Base-by-base conservation (phyloP, 805 yeast species). In the Monosporozyma aerobia region DNA sequence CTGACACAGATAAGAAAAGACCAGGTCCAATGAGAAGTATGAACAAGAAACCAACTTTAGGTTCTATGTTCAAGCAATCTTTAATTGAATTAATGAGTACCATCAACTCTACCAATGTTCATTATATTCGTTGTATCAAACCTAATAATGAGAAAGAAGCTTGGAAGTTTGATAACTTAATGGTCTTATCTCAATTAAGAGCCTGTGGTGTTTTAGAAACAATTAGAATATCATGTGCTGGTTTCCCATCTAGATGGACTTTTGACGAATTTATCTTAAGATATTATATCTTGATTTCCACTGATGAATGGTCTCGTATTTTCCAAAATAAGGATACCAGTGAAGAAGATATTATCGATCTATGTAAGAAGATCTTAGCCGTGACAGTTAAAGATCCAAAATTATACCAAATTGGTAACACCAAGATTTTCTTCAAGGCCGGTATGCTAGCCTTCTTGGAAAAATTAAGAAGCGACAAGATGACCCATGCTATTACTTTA, bases 121-220 rank as follows among this genome's bases (percentile, higher is more conserved):
- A 92, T 69, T 92, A 92, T 65, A 92, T 92, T 66, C 85, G 99
- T 67, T 92, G 99, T 76, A 92, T 94, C 67, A 92, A 92, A 70
- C 98, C 99, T 5, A 92, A 92, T 68, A 97, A 90, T 63, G 83
- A 82, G 57, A 92, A 94, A 70, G 84, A 81, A 56, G 96, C 98
- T 1, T 92, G 99, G 98, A 85, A 83, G 67, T 92, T 92, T 70
- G 96, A 90, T 64, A 89, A 95, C 14, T 78, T 90, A 44, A 90
- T 92, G 97, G 98, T 92, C 13, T 76, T 94, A 55, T 85, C 95
- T 5, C 99, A 92, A 70, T 77, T 92, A 57, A 81, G 99, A 67
- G 99, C 99, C 5, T 92, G 99, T 76, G 99, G 99, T 85, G 98
- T 92, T 47, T 76, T 92, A 60, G 99, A 94, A 68, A 94, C 99